Evolutionary conservation across 129 eudicot species (phyloP).

Genomic region (Artemisia annua): DNA sequence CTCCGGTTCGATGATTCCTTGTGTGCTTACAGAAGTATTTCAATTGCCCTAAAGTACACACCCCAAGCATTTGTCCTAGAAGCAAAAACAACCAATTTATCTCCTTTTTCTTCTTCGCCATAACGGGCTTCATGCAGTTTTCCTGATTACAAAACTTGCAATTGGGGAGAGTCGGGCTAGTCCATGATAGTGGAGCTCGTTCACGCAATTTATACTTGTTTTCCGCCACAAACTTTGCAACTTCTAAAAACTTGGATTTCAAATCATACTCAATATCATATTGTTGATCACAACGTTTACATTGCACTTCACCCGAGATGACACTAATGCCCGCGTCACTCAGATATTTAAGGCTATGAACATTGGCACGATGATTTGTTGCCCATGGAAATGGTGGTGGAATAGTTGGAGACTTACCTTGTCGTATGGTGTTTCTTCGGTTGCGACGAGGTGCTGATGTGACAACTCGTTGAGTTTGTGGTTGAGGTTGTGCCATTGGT

Average conservation of each 20-base stretch:
- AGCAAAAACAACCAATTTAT: constrained; percentile 42
- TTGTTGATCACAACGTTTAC: constrained; percentile 28
- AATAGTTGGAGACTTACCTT: constrained; percentile 25
- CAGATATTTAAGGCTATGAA: constrained; percentile 23
- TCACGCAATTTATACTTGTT: constrained; percentile 19
- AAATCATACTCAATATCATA: constrained; percentile 27
- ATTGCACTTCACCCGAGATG: constrained; percentile 27
- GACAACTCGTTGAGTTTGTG: background rate
- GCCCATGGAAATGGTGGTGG: constrained; percentile 37
- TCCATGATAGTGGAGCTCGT: constrained; percentile 27
- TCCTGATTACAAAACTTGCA: constrained; percentile 30
- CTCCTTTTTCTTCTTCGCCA: constrained; percentile 26
- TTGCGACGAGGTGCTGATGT: constrained; percentile 5
- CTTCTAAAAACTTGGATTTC: constrained; percentile 10
- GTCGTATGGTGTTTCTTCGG: constrained; percentile 22
- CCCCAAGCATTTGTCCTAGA: constrained; percentile 37
- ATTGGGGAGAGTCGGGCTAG: constrained; percentile 18
- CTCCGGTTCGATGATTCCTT: constrained; percentile 41
- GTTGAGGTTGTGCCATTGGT: background rate
- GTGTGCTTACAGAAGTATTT: constrained; percentile 52
- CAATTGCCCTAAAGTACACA: constrained; percentile 29
- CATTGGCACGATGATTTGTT: constrained; percentile 28
- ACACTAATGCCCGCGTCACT: constrained; percentile 12
- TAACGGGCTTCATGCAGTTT: constrained; percentile 36
- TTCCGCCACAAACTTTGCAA: constrained; percentile 15